Base-by-base conservation (phyloP, 768 basidiomycete genomes). In the Lactarius quietus region DNA sequence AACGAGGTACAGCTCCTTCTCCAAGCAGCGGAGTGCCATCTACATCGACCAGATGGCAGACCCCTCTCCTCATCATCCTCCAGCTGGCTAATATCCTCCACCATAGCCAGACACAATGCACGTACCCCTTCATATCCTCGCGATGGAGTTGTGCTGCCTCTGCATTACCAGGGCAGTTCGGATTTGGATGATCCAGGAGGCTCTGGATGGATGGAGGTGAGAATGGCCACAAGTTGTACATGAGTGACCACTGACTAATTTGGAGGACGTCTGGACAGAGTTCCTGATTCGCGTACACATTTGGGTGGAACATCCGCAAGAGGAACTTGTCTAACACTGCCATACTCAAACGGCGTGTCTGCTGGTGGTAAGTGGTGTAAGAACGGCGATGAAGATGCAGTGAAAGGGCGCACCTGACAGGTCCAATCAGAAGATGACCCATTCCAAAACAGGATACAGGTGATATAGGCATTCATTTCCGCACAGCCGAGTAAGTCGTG, bases 91-190 rank as follows among this genome's bases (percentile, higher is more conserved):
- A n/a, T n/a, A n/a, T 93, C 90, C 78, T 97, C 95, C 33, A 97
- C 95, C 0, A 94, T 96, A 51, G n/a, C n/a, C 96, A 92, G 35
- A 98, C 96, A 61, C 94, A 78, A 68, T 95, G 81, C 56, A 96
- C 90, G 74, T 98, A 98, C 80, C 98, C 96, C 79, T 97, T 98
- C 91, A 95, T 95, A 73, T 97, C 97, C 74, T 98, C 96, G 64
- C 96, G 81, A 73, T 95, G 98, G 66, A 99, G 76, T 77, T 95
- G 93, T 7, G 97, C 96, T 0, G 97, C 97, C 78, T 99, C 97
- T 3, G 95, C 96, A 73, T 99, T 99, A 5, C 96, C 96, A 17
- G 97, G 96, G 73, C 94, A 96, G 75, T 95, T 94, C 2, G 96
- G 95, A 76, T 99, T 99, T 14, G 97, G 97, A 76, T 99, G 97